Percentiles rank a stretch among this genome's conserved stretches.
These are phyloP conservation scores for Gardenia jasminoides DNA, from an alignment of 257 asterid genomes.

Conservation along the genomic window DNA sequence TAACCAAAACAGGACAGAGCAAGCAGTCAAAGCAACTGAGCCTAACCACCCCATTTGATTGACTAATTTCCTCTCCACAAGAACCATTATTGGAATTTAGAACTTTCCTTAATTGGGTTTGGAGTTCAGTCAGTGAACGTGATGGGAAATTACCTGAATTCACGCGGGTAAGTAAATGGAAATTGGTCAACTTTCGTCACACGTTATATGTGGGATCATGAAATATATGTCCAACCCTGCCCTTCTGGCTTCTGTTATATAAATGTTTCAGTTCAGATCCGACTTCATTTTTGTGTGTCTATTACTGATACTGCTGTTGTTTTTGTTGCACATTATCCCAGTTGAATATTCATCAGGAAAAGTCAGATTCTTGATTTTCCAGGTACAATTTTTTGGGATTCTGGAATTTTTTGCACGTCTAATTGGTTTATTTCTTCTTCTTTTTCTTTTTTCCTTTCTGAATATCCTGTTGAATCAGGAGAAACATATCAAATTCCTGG, in stretches of 20 bases:
- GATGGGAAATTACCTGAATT: background rate
- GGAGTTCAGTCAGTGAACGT: background rate
- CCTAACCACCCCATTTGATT: background rate
- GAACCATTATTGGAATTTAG: background rate
- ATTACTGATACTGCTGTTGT: background rate
- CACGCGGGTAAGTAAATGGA: background rate
- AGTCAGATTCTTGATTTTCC: background rate
- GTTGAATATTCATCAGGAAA: background rate
- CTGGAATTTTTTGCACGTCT: background rate
- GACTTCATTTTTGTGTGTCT: background rate
- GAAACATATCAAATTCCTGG: background rate
- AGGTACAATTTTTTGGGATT: background rate
- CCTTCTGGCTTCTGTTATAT: background rate
- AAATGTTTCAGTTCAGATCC: conserved; percentile 5
- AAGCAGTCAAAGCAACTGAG: background rate
- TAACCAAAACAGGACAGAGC: no score
- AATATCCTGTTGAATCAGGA: background rate
- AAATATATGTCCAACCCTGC: background rate
- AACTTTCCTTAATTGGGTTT: background rate
- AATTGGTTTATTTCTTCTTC: background rate
- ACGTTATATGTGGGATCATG: background rate
- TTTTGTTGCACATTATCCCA: background rate
- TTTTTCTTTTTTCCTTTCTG: no score
- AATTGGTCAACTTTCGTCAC: conserved; percentile 5
- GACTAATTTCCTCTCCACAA: background rate